phyloP scores from a whole-genome alignment of 768 basidiomycete genomes.

The Russula emetica region DNA sequence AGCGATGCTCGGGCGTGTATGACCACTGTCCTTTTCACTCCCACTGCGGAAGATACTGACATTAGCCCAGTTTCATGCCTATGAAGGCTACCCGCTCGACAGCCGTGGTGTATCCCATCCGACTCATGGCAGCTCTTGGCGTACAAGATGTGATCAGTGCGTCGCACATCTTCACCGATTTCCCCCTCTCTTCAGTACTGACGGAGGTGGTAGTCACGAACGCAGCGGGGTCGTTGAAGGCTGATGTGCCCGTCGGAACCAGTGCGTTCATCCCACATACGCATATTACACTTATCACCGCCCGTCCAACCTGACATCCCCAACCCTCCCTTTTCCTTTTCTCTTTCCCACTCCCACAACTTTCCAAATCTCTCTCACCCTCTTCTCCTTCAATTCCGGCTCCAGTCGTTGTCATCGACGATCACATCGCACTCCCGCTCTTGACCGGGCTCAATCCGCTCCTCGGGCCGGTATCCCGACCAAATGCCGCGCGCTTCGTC shows the following conservation, averaged over 20 bases:
- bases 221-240: constrained; percentile 79
- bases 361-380: background rate
- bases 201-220: constrained; percentile 62
- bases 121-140: constrained; percentile 74
- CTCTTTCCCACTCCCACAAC: background rate
- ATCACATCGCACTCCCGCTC: constrained; percentile 79
- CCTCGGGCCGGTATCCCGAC: constrained; percentile 62
- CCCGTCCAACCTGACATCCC: background rate
- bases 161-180: constrained; percentile 31
- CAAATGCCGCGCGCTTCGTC: constrained; percentile 67
- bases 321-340: background rate
- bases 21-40: constrained; percentile 26
- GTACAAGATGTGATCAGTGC: constrained; percentile 70
- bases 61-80: constrained; percentile 65
- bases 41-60: background rate
- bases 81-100: constrained; percentile 72
- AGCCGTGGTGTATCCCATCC: constrained; percentile 74
- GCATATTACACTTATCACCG: background rate
- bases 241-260: constrained; percentile 69
- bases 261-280: constrained; percentile 41
- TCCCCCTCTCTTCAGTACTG: background rate
- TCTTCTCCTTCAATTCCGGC: background rate
- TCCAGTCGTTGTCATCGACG: constrained; percentile 76
- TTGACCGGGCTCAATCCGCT: constrained; percentile 75
- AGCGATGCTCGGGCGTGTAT: constrained; percentile 82